Evolutionary conservation across 169 alveolate species (phyloP), one percentile per base, ranked within the genome.

Genomic region (Plasmodium gallinaceum): DNA sequence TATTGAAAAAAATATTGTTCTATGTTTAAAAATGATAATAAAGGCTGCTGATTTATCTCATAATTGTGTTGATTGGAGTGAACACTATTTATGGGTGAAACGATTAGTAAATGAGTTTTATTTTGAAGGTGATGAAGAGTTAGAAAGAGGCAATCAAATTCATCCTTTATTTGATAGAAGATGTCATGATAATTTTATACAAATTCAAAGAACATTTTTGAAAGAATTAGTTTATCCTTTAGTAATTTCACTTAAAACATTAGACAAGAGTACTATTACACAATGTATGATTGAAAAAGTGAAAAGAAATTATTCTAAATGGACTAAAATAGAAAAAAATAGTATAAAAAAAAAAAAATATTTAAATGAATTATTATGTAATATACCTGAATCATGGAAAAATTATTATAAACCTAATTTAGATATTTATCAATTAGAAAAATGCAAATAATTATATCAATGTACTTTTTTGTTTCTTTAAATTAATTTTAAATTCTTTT

Each of bases 1-100:
- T 92, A 45, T 86, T 58, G 88, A 71, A 86, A 91, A 76, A 88
- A 83, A 73, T 37, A 74, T 78, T 52, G 14, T 71, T 16, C 20
- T 68, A 26, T 90, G 94, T 45, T 51, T 93, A 85, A 91, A 96
- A 90, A 92, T 95, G 97, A 52, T 93, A 75, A 89, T 97, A 52
- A 97, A 97, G 85, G 97, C 98, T 24, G 98, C 99, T 16, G 99
- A 97, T 87, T 90, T 97, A 42, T 95, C 98, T 5, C 98, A 97
- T 88, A 93, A 96, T 70, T 96, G 97, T 32, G 93, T 96, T 74
- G 86, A 74, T 46, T 96, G 98, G 98, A 93, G 94, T 26, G 93
- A 86, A 62, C 97, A 96, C 74, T 86, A 89, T 64, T 93, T 94
- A 80, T 97, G 99, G 99, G 96, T 96, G 32, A 75, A 72, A 65